A percentile compares a stretch with the other conserved stretches of the same genome.
phyloP scores from a whole-genome alignment of 2,329 filamentous ascomycete species.

The Cryphonectria naterciae region DNA sequence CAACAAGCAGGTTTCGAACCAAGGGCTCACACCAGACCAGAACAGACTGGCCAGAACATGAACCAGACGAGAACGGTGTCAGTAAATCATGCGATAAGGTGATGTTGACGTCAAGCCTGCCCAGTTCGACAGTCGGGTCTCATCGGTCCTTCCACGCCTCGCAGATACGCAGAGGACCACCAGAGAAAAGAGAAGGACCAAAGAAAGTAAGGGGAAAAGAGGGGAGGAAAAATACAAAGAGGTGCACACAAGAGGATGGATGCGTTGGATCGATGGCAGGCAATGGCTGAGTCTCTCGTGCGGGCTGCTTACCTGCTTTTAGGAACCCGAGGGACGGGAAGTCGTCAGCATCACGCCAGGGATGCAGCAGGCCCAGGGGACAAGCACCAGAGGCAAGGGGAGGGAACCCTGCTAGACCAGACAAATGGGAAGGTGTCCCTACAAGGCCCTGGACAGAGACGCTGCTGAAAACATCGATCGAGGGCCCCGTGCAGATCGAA shows the following conservation, averaged over 20 bases:
- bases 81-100: neutral
- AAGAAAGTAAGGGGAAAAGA: neutral
- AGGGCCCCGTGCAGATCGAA: neutral
- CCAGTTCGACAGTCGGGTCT: neutral
- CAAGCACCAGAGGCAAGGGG: slow-evolving; percentile 4
- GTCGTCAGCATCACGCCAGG: slow-evolving; percentile 29
- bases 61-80: neutral
- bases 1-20: neutral
- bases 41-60: neutral
- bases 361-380: slow-evolving; percentile 13
- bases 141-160: neutral
- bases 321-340: slow-evolving; percentile 8
- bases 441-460: neutral
- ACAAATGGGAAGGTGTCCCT: slow-evolving; percentile 14
- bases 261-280: neutral
- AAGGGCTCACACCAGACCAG: neutral
- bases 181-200: neutral
- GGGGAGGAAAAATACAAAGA: neutral
- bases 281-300: neutral
- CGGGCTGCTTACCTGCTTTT: slow-evolving; percentile 5
- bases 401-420: slow-evolving; percentile 8
- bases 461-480: slow-evolving; percentile 2
- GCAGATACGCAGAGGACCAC: neutral
- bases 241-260: neutral
- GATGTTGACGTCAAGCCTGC: neutral